Percentiles rank a stretch among this genome's conserved stretches.
phyloP scores from a whole-genome alignment of 2,329 filamentous ascomycete species.

The Venturia effusa region DNA sequence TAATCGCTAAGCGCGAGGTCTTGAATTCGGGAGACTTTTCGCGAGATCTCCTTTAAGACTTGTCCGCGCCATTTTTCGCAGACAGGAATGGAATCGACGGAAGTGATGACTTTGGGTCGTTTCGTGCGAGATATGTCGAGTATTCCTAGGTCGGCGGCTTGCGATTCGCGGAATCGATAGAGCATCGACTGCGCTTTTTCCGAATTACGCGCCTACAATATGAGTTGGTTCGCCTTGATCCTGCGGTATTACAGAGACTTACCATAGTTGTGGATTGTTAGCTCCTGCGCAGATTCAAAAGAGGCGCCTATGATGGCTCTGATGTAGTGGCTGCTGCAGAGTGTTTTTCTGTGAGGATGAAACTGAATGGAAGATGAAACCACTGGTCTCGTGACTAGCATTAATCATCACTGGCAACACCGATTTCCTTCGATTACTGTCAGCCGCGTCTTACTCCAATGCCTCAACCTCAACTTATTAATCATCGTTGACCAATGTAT shows the following conservation, averaged over 20 bases:
- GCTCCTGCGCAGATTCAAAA: neutral
- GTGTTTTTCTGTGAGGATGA: neutral
- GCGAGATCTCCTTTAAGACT: slow-evolving; percentile 91
- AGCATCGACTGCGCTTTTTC: slow-evolving; percentile 99
- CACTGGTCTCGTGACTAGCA: neutral
- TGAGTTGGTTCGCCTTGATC: slow-evolving; percentile 17
- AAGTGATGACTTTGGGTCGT: slow-evolving; percentile 82
- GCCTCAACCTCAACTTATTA: neutral
- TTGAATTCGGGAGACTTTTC: slow-evolving; percentile 94
- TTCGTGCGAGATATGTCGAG: slow-evolving; percentile 85
- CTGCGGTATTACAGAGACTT: too few species aligned
- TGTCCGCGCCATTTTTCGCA: slow-evolving; percentile 99
- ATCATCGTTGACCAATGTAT: neutral
- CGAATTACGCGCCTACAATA: slow-evolving; percentile 75
- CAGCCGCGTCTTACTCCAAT: neutral
- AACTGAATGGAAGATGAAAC: neutral
- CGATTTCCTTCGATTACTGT: too few species aligned
- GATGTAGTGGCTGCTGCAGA: neutral
- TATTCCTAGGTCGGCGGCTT: slow-evolving; percentile 91
- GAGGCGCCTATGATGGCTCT: neutral
- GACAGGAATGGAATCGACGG: slow-evolving; percentile 68
- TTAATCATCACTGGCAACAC: neutral
- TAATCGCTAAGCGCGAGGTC: slow-evolving; percentile 86
- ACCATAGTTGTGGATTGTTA: neutral
- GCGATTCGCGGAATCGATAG: slow-evolving; percentile 96